Conservation (phyloP, 371 early-diverging fungal genomes). For the Phascolomyces articulosus region DNA sequence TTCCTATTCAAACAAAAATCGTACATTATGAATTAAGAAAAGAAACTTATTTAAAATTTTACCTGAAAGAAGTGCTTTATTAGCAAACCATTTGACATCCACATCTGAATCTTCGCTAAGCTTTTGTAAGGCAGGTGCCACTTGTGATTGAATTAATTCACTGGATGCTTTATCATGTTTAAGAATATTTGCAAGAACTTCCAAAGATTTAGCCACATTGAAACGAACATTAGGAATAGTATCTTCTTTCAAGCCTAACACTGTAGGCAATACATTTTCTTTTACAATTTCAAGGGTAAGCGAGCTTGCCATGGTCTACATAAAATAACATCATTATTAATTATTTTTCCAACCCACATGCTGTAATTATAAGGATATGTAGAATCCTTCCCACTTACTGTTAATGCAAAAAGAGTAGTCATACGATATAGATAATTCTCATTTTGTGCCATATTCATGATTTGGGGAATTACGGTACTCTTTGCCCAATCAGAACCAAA, state of each 20-base stretch:
- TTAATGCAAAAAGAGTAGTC: conserved; percentile 95
- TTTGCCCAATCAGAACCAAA: conserved; percentile 99
- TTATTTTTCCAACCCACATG: not conserved
- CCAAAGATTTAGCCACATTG: conserved; percentile 96
- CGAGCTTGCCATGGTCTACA: conserved; percentile 82
- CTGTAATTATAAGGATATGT: no score
- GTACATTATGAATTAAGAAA: not conserved
- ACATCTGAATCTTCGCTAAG: conserved; percentile 86
- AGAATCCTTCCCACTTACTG: no score
- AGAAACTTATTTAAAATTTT: not conserved
- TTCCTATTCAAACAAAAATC: no score
- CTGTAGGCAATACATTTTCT: conserved; percentile 87
- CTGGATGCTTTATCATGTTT: conserved; percentile 63
- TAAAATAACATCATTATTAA: not conserved
- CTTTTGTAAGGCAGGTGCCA: conserved; percentile 81
- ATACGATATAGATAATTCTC: conserved; percentile 94
- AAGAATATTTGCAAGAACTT: conserved; percentile 83
- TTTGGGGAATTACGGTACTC: conserved; percentile 90
- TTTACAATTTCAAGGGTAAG: conserved; percentile 89
- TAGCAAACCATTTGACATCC: conserved; percentile 94
- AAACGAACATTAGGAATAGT: conserved; percentile 99
- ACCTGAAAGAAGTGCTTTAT: conserved; percentile 71
- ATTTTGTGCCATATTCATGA: conserved; percentile 87
- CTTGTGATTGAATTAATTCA: conserved; percentile 61
- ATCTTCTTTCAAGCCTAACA: conserved; percentile 82